Percentiles rank a stretch among this genome's conserved stretches.
These are phyloP conservation scores for Scedosporium apiospermum DNA, from an alignment of 2,329 filamentous ascomycete genomes.

Conservation along the genomic window DNA sequence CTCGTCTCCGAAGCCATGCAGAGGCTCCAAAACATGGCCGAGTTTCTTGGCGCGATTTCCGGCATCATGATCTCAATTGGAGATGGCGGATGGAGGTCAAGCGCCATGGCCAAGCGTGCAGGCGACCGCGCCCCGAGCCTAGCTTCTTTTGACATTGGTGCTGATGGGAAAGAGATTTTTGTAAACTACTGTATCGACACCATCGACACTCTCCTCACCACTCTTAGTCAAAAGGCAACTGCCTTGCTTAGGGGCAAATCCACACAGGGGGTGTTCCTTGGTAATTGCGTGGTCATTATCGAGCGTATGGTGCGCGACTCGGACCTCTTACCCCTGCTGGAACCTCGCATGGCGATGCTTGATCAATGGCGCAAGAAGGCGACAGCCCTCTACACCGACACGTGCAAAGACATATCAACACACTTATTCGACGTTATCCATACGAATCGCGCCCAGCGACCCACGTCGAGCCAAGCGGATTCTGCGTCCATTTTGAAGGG, in stretches of 20 bases:
- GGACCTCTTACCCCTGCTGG: conserved; percentile 65
- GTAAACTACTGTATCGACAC: conserved; percentile 85
- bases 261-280: conserved; percentile 77
- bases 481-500: conserved; percentile 76
- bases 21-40: conserved; percentile 75
- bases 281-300: conserved; percentile 76
- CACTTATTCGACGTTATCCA: conserved; percentile 87
- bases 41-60: conserved; percentile 75
- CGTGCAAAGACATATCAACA: conserved; percentile 80
- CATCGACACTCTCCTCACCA: conserved; percentile 67
- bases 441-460: conserved; percentile 66
- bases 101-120: conserved; percentile 19
- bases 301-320: conserved; percentile 77
- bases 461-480: conserved; percentile 67
- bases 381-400: conserved; percentile 69
- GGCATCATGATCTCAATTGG: conserved; percentile 88
- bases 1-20: conserved; percentile 79
- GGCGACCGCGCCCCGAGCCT: conserved; percentile 55
- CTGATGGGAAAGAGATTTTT: conserved; percentile 81
- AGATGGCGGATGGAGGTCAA: conserved; percentile 77
- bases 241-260: conserved; percentile 67
- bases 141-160: conserved; percentile 75
- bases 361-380: conserved; percentile 86
- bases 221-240: conserved; percentile 66
- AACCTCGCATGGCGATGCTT: conserved; percentile 54